Base-by-base conservation (phyloP, 2,329 filamentous ascomycete genomes). In the Calonectria leucothoes region DNA sequence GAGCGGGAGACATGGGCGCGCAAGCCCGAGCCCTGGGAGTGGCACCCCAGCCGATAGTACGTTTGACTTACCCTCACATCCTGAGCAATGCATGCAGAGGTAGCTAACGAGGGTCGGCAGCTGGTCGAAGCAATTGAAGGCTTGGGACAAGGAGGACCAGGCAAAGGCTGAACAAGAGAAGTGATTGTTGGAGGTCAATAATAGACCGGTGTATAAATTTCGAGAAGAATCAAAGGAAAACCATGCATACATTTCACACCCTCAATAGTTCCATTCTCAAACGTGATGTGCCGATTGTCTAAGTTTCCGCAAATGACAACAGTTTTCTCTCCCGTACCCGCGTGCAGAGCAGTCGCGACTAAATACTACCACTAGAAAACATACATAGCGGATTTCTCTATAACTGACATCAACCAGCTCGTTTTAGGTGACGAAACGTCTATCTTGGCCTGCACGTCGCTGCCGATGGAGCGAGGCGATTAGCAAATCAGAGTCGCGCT, bases 31-130 rank as follows among this genome's bases (percentile, higher is more conserved):
- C 89, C 91, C 70, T 91, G 91, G 80, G 88, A 93, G 82, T 97
- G 96, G 90, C 95, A 93, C 85, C 94, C 94, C 61, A 97, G 94
- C 87, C 91, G 95, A 91, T 92, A 93, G 94, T 96, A 89, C 81
- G 93, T 90, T 61, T 37, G 20, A 35, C 31, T 37, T 25, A 14
- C 23, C 12, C 33, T 8, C 39, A 8, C 6, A 23, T 45, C 17
- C n/a, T 14, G 48, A 45, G 31, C 27, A 23, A 20, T 23, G 20
- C 33, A 39, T 20, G 25, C 51, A 35, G n/a, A 39, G 33, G 65
- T 63, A 73, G 64, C 82, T 83, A 61, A 82, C 76, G 8, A 59
- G 12, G n/a, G n/a, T 39, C 39, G 25, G 27, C 69, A 87, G 86
- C 77, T 87, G 86, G 86, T 86, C 85, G 74, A 87, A 83, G 79